Evolutionary conservation across 1,284 basidiomycete genomes (phyloP).

Genomic region (Irpex lacteus): DNA sequence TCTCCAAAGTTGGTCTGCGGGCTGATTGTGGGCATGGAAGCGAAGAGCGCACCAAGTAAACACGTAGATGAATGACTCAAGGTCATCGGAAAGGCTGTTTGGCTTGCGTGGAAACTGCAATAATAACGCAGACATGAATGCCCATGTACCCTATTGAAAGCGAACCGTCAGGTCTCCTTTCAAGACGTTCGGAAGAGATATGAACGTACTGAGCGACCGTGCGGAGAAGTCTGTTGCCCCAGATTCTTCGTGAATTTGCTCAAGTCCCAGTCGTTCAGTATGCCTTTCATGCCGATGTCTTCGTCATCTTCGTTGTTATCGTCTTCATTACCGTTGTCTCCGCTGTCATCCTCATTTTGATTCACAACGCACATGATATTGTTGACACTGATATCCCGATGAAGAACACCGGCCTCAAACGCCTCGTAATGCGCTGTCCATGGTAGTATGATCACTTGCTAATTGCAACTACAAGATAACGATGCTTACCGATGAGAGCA

Average conservation of each 20-base stretch:
- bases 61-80: slow-evolving; percentile 18
- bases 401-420: slow-evolving; percentile 1
- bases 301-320: neutral
- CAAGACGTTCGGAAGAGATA: neutral
- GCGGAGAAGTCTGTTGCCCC: neutral
- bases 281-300: neutral
- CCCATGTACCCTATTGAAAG: slow-evolving; percentile 17
- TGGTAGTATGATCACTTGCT: neutral
- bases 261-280: slow-evolving; percentile 19
- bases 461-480: too few species aligned
- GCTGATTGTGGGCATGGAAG: slow-evolving; percentile 2
- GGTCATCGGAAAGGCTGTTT: slow-evolving; percentile 12
- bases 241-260: slow-evolving; percentile 2
- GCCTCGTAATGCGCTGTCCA: neutral
- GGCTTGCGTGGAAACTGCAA: slow-evolving; percentile 6
- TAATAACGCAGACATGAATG: slow-evolving; percentile 13
- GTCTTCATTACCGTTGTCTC: neutral
- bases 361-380: slow-evolving; percentile 11
- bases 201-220: neutral
- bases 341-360: neutral
- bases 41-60: slow-evolving; percentile 7
- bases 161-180: neutral
- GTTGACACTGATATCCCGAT: slow-evolving; percentile 5
- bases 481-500: too few species aligned
- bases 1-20: too few species aligned